Percentiles rank a stretch among this genome's conserved stretches.
These are phyloP conservation scores for Santalum album DNA, from an alignment of 164 flowering plant species.

Conservation along the genomic window DNA sequence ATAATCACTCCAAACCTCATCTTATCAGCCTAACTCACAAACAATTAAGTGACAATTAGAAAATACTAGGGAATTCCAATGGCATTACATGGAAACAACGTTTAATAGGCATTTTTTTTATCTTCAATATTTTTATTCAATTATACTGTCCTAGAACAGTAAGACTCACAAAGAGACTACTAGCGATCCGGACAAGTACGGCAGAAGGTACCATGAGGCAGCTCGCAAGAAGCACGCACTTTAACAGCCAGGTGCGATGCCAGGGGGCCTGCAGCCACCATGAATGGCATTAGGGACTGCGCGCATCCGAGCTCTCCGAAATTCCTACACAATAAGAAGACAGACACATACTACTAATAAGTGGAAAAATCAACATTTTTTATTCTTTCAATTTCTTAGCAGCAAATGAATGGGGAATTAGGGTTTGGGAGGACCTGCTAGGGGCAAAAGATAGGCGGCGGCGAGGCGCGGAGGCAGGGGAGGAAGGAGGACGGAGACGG, in stretches of 20 bases:
- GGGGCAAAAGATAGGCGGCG: slow-evolving; percentile 47
- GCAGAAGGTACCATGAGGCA: slow-evolving; percentile 90
- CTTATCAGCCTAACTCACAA: slow-evolving; percentile 2
- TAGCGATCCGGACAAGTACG: slow-evolving; percentile 98
- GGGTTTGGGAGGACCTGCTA: slow-evolving; percentile 33
- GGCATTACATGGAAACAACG: no score
- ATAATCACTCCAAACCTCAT: slow-evolving; percentile 5
- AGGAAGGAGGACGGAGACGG: slow-evolving; percentile 55
- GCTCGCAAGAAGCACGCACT: slow-evolving; percentile 71
- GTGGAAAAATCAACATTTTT: no score
- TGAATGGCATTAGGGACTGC: slow-evolving; percentile 67
- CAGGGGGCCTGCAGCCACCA: slow-evolving; percentile 33
- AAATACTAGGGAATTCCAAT: no score
- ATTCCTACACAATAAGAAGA: slow-evolving; percentile 27
- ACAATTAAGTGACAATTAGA: no score
- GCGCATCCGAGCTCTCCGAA: slow-evolving; percentile 63
- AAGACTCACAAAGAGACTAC: slow-evolving; percentile 81
- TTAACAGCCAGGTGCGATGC: slow-evolving; percentile 58
- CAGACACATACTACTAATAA: no score
- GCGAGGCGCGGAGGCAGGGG: slow-evolving; percentile 32
- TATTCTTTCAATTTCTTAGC: no score
- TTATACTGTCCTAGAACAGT: slow-evolving; percentile 34
- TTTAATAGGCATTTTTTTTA: no score
- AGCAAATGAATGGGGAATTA: no score
- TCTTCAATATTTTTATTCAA: no score